Conservation (phyloP, 1,284 basidiomycete species). For the Leccinum proliferum region DNA sequence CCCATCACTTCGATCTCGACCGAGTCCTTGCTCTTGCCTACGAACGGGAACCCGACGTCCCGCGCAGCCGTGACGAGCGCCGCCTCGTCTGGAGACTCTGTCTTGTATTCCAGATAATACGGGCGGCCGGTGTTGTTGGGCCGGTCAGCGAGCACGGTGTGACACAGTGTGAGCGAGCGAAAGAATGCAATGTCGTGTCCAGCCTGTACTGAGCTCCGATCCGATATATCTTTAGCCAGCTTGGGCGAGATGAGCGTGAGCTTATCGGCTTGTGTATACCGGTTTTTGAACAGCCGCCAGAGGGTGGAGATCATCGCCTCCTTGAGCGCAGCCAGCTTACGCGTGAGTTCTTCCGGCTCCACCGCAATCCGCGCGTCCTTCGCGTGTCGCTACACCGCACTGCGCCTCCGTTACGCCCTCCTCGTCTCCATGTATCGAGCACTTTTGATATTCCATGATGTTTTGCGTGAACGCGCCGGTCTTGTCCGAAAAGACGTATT, state of each 20-base stretch:
- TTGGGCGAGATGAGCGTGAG: conserved; percentile 88
- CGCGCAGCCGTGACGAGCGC: conserved; percentile 90
- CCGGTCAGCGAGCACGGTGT: conserved; percentile 82
- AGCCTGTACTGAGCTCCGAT: conserved; percentile 59
- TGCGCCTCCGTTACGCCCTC: conserved; percentile 96
- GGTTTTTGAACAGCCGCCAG: conserved; percentile 80
- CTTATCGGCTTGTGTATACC: conserved; percentile 78
- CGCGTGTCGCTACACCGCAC: conserved; percentile 83
- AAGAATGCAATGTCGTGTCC: conserved; percentile 81
- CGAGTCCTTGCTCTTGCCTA: conserved; percentile 68
- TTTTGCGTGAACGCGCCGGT: conserved; percentile 96
- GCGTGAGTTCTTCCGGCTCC: conserved; percentile 66
- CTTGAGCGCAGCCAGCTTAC: conserved; percentile 64
- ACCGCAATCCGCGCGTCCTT: conserved; percentile 63
- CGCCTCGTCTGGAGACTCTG: conserved; percentile 93
- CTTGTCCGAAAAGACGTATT: conserved; percentile 98
- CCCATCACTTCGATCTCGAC: conserved; percentile 93
- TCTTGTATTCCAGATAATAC: conserved; percentile 84
- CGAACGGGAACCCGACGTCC: conserved; percentile 91
- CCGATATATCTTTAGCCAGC: conserved; percentile 71
- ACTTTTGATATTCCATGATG: conserved; percentile 98
- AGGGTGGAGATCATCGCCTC: conserved; percentile 75
- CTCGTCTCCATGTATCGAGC: conserved; percentile 88
- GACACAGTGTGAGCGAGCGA: conserved; percentile 87
- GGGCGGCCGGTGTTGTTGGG: conserved; percentile 63